These are phyloP conservation scores for Hyaloscypha variabilis DNA, from an alignment of 495 filamentous ascomycete species.

Conservation along the genomic window DNA sequence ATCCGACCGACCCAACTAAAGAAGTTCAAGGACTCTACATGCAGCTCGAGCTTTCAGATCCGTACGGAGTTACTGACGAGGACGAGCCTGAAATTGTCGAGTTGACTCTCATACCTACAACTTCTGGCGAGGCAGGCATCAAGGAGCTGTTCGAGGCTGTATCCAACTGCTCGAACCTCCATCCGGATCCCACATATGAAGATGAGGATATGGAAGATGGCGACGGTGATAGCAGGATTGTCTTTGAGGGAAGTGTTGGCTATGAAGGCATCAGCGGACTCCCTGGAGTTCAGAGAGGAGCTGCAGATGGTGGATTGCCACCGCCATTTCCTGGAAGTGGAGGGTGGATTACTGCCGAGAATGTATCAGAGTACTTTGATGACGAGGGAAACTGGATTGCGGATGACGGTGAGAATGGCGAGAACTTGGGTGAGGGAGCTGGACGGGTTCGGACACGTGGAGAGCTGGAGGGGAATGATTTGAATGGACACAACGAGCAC, in stretches of 20 bases:
- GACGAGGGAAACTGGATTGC: conserved; percentile 59
- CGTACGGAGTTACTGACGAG: conserved; percentile 47
- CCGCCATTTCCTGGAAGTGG: conserved; percentile 81
- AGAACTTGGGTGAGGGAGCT: conserved; percentile 40
- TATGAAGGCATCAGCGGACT: conserved; percentile 47
- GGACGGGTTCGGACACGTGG: conserved; percentile 46
- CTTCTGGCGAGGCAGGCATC: conserved; percentile 26
- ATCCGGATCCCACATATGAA: conserved; percentile 72
- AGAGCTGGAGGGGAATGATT: conserved; percentile 36
- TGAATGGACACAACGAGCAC: conserved; percentile 26
- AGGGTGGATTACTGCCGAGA: conserved; percentile 97
- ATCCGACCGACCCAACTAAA: conserved; percentile 34
- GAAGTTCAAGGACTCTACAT: conserved; percentile 73
- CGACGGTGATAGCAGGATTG: conserved; percentile 53
- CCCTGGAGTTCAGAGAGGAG: conserved; percentile 45
- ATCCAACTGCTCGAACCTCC: conserved; percentile 83
- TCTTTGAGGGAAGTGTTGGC: conserved; percentile 58
- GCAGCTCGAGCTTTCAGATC: conserved; percentile 66
- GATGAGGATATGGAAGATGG: conserved; percentile 55
- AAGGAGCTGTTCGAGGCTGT: conserved; percentile 75
- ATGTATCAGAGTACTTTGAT: conserved; percentile 77
- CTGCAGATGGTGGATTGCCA: conserved; percentile 59
- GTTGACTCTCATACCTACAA: conserved; percentile 63
- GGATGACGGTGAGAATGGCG: conserved; percentile 34
- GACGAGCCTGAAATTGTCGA: conserved; percentile 72